Base-by-base conservation (phyloP, 2,329 filamentous ascomycete species). In the Sporothrix pseudoabietina region DNA sequence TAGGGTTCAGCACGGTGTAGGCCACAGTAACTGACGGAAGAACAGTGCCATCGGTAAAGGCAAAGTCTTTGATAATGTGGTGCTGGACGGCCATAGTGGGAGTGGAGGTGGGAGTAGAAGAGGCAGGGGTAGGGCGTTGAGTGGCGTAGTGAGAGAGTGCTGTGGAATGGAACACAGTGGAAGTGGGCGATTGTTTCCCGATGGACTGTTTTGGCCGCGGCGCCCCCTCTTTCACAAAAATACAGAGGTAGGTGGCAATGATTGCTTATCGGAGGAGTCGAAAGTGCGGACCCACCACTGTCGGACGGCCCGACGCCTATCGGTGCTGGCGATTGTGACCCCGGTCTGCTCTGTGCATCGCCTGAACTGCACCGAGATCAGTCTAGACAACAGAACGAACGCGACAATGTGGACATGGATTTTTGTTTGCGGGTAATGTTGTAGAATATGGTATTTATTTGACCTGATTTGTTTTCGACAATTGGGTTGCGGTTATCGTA, bases 21-120 rank as follows among this genome's bases (percentile, higher is more conserved):
- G 75, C 75, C 30, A 76, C 32, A 5, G 35, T 22, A n/a, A 76
- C 54, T 1, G 59, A 54, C 5, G 75, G 75, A n/a, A 76, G 54
- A 1, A 57, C 52, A 3, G 70, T 74, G 59, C 74, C 74, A 32
- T 75, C 52, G 0, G 49, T 16, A n/a, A 75, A 75, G 39, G 44
- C 16, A 47, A 74, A 74, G 26, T 71, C 61, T 9, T 47, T 35
- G 19, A 73, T 71, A 6, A 55, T 19, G 71, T 71, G 54, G 44
- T 73, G 9, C 12, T 69, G 59, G 19, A 69, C 52, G 7, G 39
- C 44, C 65, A 69, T 69, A n/a, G 22, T 35, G 44, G 47, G 2
- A 41, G 61, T 26, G n/a, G n/a, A n/a, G 26, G 52, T 26, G 57
- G 30, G 16, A 16, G 32, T n/a, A 26, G 26, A 26, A 26, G 26